Percentiles rank a stretch among this genome's conserved stretches.
phyloP scores from a whole-genome alignment of 2,329 filamentous ascomycete species.

The Pseudogymnoascus sp. region DNA sequence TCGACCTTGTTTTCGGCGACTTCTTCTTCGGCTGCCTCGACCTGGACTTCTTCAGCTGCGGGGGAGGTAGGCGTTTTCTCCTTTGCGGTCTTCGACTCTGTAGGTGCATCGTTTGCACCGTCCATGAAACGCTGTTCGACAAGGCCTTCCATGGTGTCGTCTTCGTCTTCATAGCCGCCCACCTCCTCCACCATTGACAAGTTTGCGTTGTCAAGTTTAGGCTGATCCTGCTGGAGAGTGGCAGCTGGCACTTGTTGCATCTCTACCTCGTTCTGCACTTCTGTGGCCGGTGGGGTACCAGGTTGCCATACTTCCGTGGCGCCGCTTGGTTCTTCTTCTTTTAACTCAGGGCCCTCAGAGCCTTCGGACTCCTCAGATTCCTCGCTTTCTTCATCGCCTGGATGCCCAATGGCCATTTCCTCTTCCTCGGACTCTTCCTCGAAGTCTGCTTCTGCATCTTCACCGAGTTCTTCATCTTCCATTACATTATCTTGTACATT shows the following conservation, averaged over 20 bases:
- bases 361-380: conserved; percentile 6
- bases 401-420: conserved; percentile 10
- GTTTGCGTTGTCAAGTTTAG: not conserved
- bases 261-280: not conserved
- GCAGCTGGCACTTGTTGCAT: not conserved
- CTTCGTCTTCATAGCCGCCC: conserved; percentile 4
- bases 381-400: conserved; percentile 10
- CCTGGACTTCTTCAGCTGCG: not conserved
- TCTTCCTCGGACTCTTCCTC: conserved; percentile 1
- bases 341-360: not conserved
- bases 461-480: not conserved
- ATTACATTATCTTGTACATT: conserved; percentile 2
- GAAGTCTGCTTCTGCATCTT: not conserved
- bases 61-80: not conserved
- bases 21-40: not conserved
- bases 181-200: not conserved
- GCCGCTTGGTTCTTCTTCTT: not conserved
- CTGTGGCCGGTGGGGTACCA: not conserved
- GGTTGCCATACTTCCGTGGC: not conserved
- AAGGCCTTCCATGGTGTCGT: not conserved
- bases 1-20: not conserved
- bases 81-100: not conserved
- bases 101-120: conserved; percentile 19
- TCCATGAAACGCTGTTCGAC: conserved; percentile 14
- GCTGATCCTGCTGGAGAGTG: not conserved